phyloP scores from a whole-genome alignment of 1,139 yeast genomes.

The Sugiyamaella japonica region DNA sequence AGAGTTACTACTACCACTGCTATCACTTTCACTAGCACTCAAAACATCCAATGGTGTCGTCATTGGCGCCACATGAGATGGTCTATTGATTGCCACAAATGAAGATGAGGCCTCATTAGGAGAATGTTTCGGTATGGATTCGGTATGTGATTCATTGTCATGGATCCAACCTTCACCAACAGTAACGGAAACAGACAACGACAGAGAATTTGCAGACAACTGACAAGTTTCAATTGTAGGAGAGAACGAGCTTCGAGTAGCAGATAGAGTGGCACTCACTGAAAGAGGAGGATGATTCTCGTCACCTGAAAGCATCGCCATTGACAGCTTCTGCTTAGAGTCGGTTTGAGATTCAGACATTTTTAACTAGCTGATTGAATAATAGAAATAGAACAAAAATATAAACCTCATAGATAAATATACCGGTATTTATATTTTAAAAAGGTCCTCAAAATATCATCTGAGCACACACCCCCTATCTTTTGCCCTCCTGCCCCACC shows the following conservation, averaged over 20 bases:
- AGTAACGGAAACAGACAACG: neutral
- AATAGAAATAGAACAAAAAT: neutral
- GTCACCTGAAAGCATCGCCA: neutral
- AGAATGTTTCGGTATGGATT: neutral
- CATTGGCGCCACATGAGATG: neutral
- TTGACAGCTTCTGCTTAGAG: neutral
- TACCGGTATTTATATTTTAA: neutral
- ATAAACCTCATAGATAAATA: neutral
- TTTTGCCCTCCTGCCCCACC: neutral
- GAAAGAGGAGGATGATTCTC: neutral
- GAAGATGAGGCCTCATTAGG: neutral
- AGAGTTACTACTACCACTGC: no score
- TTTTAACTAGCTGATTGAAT: no score
- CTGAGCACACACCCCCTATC: neutral
- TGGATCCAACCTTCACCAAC: neutral
- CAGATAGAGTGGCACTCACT: neutral
- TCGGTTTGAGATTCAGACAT: no score
- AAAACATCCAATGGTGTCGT: neutral
- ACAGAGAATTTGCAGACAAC: conserved; percentile 1
- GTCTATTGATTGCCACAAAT: neutral
- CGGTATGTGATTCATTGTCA: neutral
- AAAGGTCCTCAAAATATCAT: neutral
- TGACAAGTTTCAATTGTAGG: conserved; percentile 1
- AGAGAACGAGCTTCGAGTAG: neutral
- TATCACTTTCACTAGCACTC: neutral